Percentiles rank a stretch among this genome's conserved stretches.
Conservation (phyloP, 257 asterid genomes). For the Primulina eburnea region DNA sequence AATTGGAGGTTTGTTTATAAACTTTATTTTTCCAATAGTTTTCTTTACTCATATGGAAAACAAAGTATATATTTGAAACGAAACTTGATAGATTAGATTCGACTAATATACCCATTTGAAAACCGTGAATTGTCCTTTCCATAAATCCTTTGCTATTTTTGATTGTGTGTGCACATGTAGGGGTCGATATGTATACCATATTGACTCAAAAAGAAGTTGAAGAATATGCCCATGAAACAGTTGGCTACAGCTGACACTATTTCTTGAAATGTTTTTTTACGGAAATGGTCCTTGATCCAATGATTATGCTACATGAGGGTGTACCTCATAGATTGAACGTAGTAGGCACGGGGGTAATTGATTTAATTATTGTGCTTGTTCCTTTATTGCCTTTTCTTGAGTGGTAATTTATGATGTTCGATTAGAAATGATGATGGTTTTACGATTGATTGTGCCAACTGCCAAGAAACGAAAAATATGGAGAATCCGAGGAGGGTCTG, state of each 20-base stretch:
- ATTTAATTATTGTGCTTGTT: neutral
- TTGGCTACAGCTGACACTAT: constrained; percentile 10
- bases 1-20: no score
- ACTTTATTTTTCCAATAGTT: no score
- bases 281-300: neutral
- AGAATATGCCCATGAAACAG: neutral
- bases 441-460: neutral
- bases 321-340: neutral
- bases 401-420: neutral
- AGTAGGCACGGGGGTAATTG: neutral
- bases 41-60: no score
- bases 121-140: constrained; percentile 15
- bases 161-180: constrained; percentile 30
- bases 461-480: neutral
- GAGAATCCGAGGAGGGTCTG: neutral
- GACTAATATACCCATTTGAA: constrained; percentile 26
- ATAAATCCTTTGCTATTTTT: constrained; percentile 20
- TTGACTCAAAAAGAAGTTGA: constrained; percentile 10
- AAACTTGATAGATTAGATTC: constrained; percentile 2
- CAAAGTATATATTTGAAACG: no score
- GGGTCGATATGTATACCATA: constrained; percentile 29
- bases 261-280: neutral
- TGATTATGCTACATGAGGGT: neutral
- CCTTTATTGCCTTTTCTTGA: no score
- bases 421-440: neutral